Conservation (phyloP, 108 stramenopile genomes). For the Licmophora abbreviata region DNA sequence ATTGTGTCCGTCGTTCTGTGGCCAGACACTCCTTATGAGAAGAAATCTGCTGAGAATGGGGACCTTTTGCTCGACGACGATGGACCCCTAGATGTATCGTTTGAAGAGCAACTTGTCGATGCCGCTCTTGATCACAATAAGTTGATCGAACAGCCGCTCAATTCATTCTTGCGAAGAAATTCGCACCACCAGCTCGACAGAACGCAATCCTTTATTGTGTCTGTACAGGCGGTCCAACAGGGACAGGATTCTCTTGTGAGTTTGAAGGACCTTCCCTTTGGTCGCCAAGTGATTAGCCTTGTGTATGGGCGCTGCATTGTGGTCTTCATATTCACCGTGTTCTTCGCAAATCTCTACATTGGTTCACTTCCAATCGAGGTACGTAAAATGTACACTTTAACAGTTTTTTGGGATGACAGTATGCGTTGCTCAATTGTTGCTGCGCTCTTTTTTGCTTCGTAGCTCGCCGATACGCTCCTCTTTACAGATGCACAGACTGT, state of each 20-base stretch:
- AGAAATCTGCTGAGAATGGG: background rate
- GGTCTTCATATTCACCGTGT: constrained; percentile 25
- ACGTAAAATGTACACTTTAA: no score
- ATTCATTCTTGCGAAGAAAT: constrained; percentile 17
- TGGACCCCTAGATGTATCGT: background rate
- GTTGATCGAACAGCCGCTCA: constrained; percentile 16
- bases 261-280: constrained; percentile 30
- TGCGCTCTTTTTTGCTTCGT: no score
- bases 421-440: no score
- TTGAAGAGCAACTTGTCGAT: constrained; percentile 1
- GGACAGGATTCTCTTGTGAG: constrained; percentile 3
- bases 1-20: constrained; percentile 11
- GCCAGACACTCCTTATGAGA: constrained; percentile 14
- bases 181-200: background rate
- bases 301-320: constrained; percentile 22
- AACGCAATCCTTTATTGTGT: background rate
- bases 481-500: constrained; percentile 8
- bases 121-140: background rate
- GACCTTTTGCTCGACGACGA: background rate
- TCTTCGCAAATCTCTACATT: constrained; percentile 40
- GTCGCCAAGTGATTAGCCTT: constrained; percentile 20
- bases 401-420: no score
- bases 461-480: constrained; percentile 12
- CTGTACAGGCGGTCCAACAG: background rate
- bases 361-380: constrained; percentile 34